phyloP scores from a whole-genome alignment of 768 basidiomycete genomes.

The Xerocomellus intermedius region DNA sequence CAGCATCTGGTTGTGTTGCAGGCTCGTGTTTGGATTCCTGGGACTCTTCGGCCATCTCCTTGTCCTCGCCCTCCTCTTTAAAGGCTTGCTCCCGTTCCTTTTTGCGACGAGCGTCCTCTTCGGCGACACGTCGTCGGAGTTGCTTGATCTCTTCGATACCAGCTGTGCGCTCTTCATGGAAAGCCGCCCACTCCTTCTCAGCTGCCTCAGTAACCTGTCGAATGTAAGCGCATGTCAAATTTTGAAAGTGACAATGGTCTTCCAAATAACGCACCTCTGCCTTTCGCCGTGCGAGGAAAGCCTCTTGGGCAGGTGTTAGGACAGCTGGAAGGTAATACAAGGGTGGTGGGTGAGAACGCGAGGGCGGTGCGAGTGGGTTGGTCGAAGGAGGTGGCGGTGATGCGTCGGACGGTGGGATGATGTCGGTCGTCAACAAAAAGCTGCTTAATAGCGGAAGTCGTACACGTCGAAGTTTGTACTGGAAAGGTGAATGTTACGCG shows the following conservation, averaged over 20 bases:
- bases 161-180: constrained; percentile 55
- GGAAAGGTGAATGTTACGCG: background rate
- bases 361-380: constrained; percentile 45
- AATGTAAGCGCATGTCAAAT: constrained; percentile 2
- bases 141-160: constrained; percentile 62
- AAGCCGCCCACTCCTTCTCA: constrained; percentile 68
- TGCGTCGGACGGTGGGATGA: constrained; percentile 44
- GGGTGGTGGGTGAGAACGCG: constrained; percentile 71
- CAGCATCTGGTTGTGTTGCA: constrained; percentile 23
- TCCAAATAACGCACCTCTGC: constrained; percentile 47
- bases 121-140: constrained; percentile 62
- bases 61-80: constrained; percentile 32
- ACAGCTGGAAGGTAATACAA: constrained; percentile 74
- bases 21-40: constrained; percentile 19
- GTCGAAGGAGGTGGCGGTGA: constrained; percentile 27
- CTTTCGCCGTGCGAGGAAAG: constrained; percentile 61
- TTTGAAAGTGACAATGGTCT: background rate
- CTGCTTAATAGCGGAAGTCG: constrained; percentile 72
- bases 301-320: constrained; percentile 66
- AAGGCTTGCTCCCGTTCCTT: constrained; percentile 39
- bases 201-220: constrained; percentile 57
- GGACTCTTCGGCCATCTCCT: constrained; percentile 35
- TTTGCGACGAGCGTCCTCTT: constrained; percentile 55
- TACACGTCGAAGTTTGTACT: constrained; percentile 74
- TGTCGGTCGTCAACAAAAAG: constrained; percentile 74